A percentile compares a stretch with the other conserved stretches of the same genome.
Evolutionary conservation across 352 stramenopile species (phyloP).

Genomic region (Pythium utonaiense): DNA sequence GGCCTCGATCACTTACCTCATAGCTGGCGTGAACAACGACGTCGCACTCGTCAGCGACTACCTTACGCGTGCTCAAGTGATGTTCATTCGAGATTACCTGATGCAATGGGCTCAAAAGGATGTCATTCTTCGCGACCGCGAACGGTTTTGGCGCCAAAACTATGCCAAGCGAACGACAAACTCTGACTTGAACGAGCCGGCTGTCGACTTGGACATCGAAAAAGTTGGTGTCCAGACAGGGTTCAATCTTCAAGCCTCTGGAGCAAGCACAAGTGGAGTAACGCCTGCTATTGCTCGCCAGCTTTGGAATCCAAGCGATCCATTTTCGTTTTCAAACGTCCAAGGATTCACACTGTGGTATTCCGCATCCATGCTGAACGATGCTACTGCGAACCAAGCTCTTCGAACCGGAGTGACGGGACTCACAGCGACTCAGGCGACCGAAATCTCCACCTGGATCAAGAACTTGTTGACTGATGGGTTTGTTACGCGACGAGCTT

Average conservation of each 20-base stretch:
- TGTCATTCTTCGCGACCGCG: slow-evolving; percentile 47
- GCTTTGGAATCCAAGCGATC: slow-evolving; percentile 41
- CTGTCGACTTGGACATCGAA: slow-evolving; percentile 61
- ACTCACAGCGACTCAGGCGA: slow-evolving; percentile 33
- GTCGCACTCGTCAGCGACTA: slow-evolving; percentile 43
- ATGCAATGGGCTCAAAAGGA: slow-evolving; percentile 43
- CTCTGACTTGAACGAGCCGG: slow-evolving; percentile 43
- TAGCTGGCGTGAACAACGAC: slow-evolving; percentile 64
- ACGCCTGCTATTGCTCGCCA: slow-evolving; percentile 30
- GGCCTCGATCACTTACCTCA: slow-evolving; percentile 44
- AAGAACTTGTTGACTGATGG: slow-evolving; percentile 31
- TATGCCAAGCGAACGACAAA: slow-evolving; percentile 40
- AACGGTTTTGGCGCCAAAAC: slow-evolving; percentile 56
- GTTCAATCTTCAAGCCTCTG: slow-evolving; percentile 40
- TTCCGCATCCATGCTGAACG: slow-evolving; percentile 1
- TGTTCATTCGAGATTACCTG: slow-evolving; percentile 58
- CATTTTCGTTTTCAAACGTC: slow-evolving; percentile 40
- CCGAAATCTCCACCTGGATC: slow-evolving; percentile 44
- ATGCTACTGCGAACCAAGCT: slow-evolving; percentile 14
- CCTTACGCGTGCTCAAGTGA: slow-evolving; percentile 50
- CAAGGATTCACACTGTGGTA: slow-evolving; percentile 56
- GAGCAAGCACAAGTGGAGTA: slow-evolving; percentile 28
- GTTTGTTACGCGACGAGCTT: slow-evolving; percentile 43
- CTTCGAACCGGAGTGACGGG: slow-evolving; percentile 24
- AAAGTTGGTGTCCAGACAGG: slow-evolving; percentile 41